Conservation (phyloP, 306 rosid species). For the Medicago lupulina region DNA sequence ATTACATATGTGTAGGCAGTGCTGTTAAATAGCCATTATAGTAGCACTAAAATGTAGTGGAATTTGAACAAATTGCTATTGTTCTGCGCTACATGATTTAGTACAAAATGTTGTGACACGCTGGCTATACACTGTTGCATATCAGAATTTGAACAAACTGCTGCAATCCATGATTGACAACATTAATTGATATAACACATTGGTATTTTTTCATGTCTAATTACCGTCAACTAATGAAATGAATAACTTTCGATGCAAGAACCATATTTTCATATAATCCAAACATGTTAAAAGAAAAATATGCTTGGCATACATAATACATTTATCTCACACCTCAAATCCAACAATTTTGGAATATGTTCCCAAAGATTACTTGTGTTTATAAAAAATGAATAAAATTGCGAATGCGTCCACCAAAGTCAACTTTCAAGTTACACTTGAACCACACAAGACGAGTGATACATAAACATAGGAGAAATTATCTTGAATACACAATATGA, state of each 20-base stretch:
- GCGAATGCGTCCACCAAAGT: conserved; percentile 8
- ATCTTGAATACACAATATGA: no score
- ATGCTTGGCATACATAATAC: no score
- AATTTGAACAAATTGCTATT: no score
- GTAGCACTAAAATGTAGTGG: no score
- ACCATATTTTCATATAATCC: neutral
- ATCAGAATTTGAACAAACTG: no score
- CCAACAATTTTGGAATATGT: conserved; percentile 2
- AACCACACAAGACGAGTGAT: neutral
- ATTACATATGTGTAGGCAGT: neutral
- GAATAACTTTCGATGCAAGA: neutral
- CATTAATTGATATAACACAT: neutral
- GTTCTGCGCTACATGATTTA: no score
- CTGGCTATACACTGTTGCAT: no score
- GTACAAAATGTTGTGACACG: no score
- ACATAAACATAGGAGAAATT: neutral
- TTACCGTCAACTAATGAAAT: neutral
- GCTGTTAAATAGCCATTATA: no score
- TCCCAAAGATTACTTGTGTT: neutral
- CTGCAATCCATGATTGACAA: no score
- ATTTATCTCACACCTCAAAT: neutral
- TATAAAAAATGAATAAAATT: neutral
- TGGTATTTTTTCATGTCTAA: no score
- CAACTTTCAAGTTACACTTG: conserved; percentile 24
- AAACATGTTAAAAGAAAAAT: no score